Evolutionary conservation across 2,329 filamentous ascomycete species (phyloP), one percentile per base, ranked within the genome.

Genomic region (Curvularia lunata): DNA sequence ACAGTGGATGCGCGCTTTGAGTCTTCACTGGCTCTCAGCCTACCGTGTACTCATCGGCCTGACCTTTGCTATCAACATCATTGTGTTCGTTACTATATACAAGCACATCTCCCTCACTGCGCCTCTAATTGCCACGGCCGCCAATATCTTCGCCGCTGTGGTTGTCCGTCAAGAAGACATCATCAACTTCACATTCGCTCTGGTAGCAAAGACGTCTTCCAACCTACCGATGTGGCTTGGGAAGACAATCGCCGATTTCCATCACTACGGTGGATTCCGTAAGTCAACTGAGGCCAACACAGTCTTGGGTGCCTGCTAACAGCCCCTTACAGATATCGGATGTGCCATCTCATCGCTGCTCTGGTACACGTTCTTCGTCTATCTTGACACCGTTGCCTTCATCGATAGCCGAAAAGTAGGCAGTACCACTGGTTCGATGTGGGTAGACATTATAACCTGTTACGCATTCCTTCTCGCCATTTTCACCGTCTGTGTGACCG

Each of bases 301-400:
- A 4, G 28, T 30, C 28, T 10, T 30, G 8, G 28, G 10, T 30
- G 1, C 28, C 10, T 30, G 7, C 28, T 30, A 30, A 30, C 28
- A 30, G 28, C 28, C 10, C 28, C 10, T 30, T 4, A 12, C 28
- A 30, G 28, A 77, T 46, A 70, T 71, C 32, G 75, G 75, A 25
- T 61, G 66, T 18, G 70, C 73, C 1, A 43, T 76, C 3, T 69
- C 73, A 7, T 67, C 71, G 1, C 61, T 70, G 6, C 43, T 71
- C 18, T 84, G 82, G 82, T 82, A 80, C 65, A 67, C 78, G n/a
- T 58, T 76, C 45, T 78, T 82, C 57, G 69, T 75, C 2, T 67
- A 67, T 4, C 54, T 77, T 16, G 56, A 77, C 30, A 69, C 73
- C 1, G 50, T 56, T 16, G 62, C 69, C 16, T 73, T 68, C 58